Conservation (phyloP, 2,329 filamentous ascomycete species). For the Lachnellula willkommii region DNA sequence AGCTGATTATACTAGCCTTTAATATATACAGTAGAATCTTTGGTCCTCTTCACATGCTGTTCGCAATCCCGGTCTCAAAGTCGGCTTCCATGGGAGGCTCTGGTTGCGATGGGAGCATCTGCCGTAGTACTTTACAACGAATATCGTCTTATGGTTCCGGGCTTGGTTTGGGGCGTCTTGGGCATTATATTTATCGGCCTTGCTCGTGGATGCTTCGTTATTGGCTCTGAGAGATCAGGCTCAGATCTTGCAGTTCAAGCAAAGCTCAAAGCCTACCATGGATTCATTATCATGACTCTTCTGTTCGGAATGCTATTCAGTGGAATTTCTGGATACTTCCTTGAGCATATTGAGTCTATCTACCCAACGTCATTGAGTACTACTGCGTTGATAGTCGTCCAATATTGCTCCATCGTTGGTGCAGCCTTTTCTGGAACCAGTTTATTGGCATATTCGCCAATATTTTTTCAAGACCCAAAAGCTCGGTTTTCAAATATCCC, state of each 20-base stretch:
- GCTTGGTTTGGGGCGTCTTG: slow-evolving; percentile 18
- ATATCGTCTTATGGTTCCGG: slow-evolving; percentile 26
- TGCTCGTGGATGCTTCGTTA: slow-evolving; percentile 17
- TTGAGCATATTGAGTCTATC: slow-evolving; percentile 11
- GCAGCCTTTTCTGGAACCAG: slow-evolving; percentile 17
- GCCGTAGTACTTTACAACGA: slow-evolving; percentile 22
- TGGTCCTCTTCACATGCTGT: slow-evolving; percentile 17
- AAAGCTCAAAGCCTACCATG: slow-evolving; percentile 17
- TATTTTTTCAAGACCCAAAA: slow-evolving; percentile 13
- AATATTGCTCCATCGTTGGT: slow-evolving; percentile 12
- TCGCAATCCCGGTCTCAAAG: slow-evolving; percentile 10
- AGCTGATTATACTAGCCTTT: slow-evolving; percentile 19
- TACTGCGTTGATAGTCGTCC: slow-evolving; percentile 11
- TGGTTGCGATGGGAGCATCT: slow-evolving; percentile 11
- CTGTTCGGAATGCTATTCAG: slow-evolving; percentile 19
- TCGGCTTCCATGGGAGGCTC: slow-evolving; percentile 15
- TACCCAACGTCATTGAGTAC: slow-evolving; percentile 4
- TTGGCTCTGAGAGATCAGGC: slow-evolving; percentile 15
- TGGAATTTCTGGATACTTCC: slow-evolving; percentile 8
- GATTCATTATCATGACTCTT: slow-evolving; percentile 22
- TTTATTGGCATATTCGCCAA: slow-evolving; percentile 19
- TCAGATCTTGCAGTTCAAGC: slow-evolving; percentile 5
- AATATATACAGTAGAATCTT: slow-evolving; percentile 18
- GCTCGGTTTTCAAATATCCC: slow-evolving; percentile 9
- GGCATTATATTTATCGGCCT: slow-evolving; percentile 19